Percentiles rank a stretch among this genome's conserved stretches.
Conservation (phyloP, 2,329 filamentous ascomycete species). For the Cladobotryum mycophilum region DNA sequence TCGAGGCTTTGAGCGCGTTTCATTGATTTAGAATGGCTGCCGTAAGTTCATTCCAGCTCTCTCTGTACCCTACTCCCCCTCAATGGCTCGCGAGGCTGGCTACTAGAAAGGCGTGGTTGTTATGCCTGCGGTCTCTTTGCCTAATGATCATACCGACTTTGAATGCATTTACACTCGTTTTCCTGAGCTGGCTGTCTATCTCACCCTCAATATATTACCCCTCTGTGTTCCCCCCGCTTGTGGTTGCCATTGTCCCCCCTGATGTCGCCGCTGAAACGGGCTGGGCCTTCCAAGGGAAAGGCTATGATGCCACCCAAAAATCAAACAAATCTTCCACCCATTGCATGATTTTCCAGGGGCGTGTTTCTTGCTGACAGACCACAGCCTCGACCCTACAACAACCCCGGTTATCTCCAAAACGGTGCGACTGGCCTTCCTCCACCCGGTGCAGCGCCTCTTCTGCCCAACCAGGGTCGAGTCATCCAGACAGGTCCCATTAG, state of each 20-base stretch:
- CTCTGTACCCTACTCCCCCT: conserved; percentile 1
- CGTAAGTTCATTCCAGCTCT: conserved; percentile 27
- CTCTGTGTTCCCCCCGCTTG: neutral
- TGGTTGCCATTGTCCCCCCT: neutral
- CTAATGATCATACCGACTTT: neutral
- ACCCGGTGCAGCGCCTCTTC: conserved; percentile 56
- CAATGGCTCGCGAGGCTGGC: neutral
- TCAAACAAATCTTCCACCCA: neutral
- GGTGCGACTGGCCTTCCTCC: conserved; percentile 48
- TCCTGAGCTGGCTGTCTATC: neutral
- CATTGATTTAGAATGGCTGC: conserved; percentile 36
- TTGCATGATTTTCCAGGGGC: neutral
- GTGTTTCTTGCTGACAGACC: conserved; percentile 17
- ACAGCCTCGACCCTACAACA: conserved; percentile 42
- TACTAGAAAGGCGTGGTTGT: neutral
- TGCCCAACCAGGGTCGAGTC: conserved; percentile 62
- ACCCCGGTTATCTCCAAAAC: conserved; percentile 56
- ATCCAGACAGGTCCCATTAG: conserved; percentile 60
- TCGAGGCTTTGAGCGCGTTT: conserved; percentile 13
- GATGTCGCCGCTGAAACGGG: neutral
- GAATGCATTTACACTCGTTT: too few species aligned
- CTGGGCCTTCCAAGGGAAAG: neutral
- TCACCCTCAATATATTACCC: neutral
- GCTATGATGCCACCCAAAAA: neutral
- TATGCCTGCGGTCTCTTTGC: neutral